Percentiles rank a stretch among this genome's conserved stretches.
Conservation (phyloP, 495 filamentous ascomycete genomes). For the Tuber melanosporum region DNA sequence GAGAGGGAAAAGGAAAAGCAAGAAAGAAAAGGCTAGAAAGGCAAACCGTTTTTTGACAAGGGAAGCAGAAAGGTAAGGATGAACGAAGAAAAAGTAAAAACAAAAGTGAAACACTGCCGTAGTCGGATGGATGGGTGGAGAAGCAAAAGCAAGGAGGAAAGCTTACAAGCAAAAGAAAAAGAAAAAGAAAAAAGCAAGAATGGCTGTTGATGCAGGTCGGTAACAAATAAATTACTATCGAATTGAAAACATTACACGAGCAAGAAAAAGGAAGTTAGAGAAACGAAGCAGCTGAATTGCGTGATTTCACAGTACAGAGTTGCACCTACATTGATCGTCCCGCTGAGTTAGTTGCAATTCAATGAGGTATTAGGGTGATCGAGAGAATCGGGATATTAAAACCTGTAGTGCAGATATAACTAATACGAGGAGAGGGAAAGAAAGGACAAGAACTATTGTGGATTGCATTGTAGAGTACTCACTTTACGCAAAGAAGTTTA, state of each 20-base stretch:
- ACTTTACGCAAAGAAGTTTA: slow-evolving; percentile 40
- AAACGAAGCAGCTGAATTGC: not conserved
- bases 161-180: not conserved
- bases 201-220: slow-evolving; percentile 1
- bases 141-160: slow-evolving; percentile 3
- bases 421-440: not conserved
- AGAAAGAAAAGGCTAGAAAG: not conserved
- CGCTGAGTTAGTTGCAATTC: slow-evolving; percentile 19
- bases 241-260: slow-evolving; percentile 15
- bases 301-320: slow-evolving; percentile 26
- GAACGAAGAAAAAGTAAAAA: slow-evolving; percentile 5
- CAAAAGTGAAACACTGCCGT: not conserved
- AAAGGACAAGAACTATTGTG: slow-evolving; percentile 6
- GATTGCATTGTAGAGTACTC: slow-evolving; percentile 13
- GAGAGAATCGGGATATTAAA: slow-evolving; percentile 21
- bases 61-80: not conserved
- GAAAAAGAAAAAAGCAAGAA: slow-evolving; percentile 13
- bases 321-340: slow-evolving; percentile 24
- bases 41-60: not conserved
- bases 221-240: slow-evolving; percentile 9
- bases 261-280: slow-evolving; percentile 8
- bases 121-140: not conserved
- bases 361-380: slow-evolving; percentile 14
- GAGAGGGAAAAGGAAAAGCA: not conserved
- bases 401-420: not conserved